Conservation (phyloP, 2,329 filamentous ascomycete genomes). For the Trichophyton equinum region DNA sequence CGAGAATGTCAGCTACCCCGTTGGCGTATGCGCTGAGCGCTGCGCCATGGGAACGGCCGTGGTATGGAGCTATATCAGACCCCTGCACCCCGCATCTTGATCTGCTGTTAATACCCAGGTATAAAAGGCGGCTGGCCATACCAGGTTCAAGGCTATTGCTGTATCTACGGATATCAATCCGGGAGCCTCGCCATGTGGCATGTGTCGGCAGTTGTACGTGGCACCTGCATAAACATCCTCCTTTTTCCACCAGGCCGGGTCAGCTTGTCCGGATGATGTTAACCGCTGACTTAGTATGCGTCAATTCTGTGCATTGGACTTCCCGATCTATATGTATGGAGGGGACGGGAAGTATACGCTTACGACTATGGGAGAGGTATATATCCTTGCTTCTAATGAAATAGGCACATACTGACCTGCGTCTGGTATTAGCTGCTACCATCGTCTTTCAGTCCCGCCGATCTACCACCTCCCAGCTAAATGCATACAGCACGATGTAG, state of each 20-base stretch:
- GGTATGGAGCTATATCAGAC: slow-evolving; percentile 17
- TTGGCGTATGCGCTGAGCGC: slow-evolving; percentile 89
- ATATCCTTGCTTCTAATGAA: slow-evolving; percentile 7
- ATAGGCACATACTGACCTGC: background rate
- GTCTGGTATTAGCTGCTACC: slow-evolving; percentile 46
- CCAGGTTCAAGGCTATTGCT: slow-evolving; percentile 62
- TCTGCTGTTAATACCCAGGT: background rate
- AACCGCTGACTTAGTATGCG: slow-evolving; percentile 41
- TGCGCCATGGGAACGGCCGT: slow-evolving; percentile 78
- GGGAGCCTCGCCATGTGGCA: slow-evolving; percentile 68
- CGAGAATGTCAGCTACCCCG: slow-evolving; percentile 86
- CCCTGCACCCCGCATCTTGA: background rate
- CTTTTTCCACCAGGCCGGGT: background rate
- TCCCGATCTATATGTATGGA: slow-evolving; percentile 87
- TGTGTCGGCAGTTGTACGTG: slow-evolving; percentile 78
- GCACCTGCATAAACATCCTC: background rate
- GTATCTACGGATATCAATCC: slow-evolving; percentile 68
- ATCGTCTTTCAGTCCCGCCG: slow-evolving; percentile 54
- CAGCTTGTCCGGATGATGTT: slow-evolving; percentile 1
- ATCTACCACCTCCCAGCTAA: slow-evolving; percentile 31
- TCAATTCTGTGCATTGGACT: slow-evolving; percentile 57
- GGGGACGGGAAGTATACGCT: slow-evolving; percentile 52
- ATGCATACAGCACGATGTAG: background rate
- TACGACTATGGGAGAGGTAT: slow-evolving; percentile 30
- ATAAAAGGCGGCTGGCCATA: slow-evolving; percentile 33